Base-by-base conservation (phyloP, 805 yeast genomes). In the Cyberlindnera xishuangbannaensis region DNA sequence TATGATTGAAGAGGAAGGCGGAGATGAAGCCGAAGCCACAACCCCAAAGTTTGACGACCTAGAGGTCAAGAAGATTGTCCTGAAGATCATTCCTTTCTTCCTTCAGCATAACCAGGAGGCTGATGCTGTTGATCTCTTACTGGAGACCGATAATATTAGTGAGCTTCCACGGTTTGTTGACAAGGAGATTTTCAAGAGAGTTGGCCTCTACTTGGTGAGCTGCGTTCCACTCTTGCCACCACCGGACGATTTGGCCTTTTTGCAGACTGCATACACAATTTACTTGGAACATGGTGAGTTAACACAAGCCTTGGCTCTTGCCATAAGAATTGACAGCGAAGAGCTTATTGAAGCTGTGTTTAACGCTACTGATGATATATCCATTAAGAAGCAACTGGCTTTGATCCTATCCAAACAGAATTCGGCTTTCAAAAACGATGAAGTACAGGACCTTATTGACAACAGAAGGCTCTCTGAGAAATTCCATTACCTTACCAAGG, bases 151-250 rank as follows among this genome's bases (percentile, higher is more conserved):
- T 61, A 67, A 77, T 34, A 82, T 92, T 46, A 95, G 84, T 50
- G 76, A 78, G 53, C 67, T 92, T 44, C 80, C 92, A 7, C 76
- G 79, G 45, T 85, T 73, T 55, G 94, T 88, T 33, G 97, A 92
- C 56, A 79, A 78, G 37, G 71, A 78, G 53, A 84, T 95, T 4
- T 88, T 69, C 52, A 78, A 77, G 34, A 76, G 99, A 55, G 97
- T 90, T 21, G 88, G 98, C 54, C 75, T 84, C 43, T 92, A 92
- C 59, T 80, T 92, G 81, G 88, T 85, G 20, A 82, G 95, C 36
- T 92, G 98, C 61, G 97, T 90, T n/a, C 95, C 96, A 15, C 73
- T 88, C 41, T 69, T 92, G 53, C 94, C 97, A 25, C 95, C 95
- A 11, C 96, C 95, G 12, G 97, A 90, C 56, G 97, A 88, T 55